These are phyloP conservation scores for Cryphonectria parasitica DNA, from an alignment of 2,329 filamentous ascomycete species.

Conservation along the genomic window DNA sequence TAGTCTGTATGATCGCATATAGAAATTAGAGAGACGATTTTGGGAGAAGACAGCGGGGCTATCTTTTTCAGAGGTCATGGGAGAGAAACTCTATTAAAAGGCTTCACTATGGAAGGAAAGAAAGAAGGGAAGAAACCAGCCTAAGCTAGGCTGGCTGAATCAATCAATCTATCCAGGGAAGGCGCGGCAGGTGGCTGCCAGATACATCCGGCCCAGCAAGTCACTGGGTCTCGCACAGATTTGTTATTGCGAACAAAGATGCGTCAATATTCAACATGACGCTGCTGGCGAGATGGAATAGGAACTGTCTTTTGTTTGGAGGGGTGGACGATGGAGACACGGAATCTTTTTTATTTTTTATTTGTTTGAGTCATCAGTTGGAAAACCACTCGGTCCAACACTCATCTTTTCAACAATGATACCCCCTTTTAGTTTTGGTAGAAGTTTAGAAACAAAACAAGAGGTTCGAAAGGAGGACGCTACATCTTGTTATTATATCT, in stretches of 20 bases:
- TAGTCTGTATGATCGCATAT: not conserved
- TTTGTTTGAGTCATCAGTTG: not conserved
- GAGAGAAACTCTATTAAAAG: not conserved
- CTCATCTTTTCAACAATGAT: constrained; percentile 18
- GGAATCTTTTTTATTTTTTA: not conserved
- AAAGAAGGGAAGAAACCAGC: not conserved
- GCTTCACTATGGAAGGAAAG: not conserved
- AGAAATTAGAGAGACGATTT: no score
- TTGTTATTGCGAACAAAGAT: not conserved
- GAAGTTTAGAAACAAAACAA: not conserved
- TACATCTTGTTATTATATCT: not conserved
- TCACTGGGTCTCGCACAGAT: not conserved
- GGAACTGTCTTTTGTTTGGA: not conserved
- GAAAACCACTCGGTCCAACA: not conserved
- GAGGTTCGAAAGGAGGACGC: not conserved
- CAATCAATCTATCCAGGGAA: not conserved
- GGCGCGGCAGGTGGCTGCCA: no score
- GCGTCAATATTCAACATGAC: constrained; percentile 19
- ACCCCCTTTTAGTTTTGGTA: constrained; percentile 1
- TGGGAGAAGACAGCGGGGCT: not conserved
- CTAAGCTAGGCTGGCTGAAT: not conserved
- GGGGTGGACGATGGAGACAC: no score
- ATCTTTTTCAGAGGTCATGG: not conserved
- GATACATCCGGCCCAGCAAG: no score
- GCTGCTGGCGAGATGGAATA: not conserved